phyloP scores from a whole-genome alignment of 1,284 basidiomycete genomes.

The Pseudozyma pruni region DNA sequence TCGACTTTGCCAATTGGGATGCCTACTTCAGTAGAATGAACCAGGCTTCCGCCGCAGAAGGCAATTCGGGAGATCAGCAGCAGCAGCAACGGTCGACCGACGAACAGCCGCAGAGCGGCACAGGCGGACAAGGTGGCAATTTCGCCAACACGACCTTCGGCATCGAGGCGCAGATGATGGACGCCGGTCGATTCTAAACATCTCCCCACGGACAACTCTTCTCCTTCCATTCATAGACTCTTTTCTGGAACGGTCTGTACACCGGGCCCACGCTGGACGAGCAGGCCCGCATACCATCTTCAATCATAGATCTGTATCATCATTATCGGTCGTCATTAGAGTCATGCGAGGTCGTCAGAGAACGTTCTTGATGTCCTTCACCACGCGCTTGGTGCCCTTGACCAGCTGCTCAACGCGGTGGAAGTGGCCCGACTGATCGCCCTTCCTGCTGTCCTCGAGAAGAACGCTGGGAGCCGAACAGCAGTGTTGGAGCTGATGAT shows the following conservation, averaged over 20 bases:
- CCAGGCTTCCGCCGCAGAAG: constrained; percentile 6
- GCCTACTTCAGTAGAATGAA: constrained; percentile 35
- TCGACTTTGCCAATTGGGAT: constrained; percentile 57
- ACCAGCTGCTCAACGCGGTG: constrained; percentile 44
- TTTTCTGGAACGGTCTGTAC: not conserved
- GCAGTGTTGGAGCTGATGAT: constrained; percentile 12
- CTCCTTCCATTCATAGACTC: too few relatives aligned
- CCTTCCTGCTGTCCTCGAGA: not conserved
- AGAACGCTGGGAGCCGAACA: constrained; percentile 25
- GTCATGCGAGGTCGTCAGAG: constrained; percentile 6
- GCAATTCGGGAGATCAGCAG: not conserved
- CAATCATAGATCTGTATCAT: not conserved
- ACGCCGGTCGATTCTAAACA: constrained; percentile 39
- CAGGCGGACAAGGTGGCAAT: too few relatives aligned
- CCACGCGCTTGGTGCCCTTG: constrained; percentile 37
- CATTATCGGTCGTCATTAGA: not conserved
- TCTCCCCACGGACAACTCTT: too few relatives aligned
- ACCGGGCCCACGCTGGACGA: constrained; percentile 1
- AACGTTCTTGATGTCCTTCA: constrained; percentile 41
- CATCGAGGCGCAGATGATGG: constrained; percentile 51
- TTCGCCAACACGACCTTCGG: constrained; percentile 35
- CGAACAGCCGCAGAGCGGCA: constrained; percentile 3
- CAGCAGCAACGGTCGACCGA: constrained; percentile 2
- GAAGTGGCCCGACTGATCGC: constrained; percentile 31
- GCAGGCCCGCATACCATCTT: constrained; percentile 3